A percentile compares a stretch with the other conserved stretches of the same genome.
These are phyloP conservation scores for Neonectria faginata DNA, from an alignment of 2,329 filamentous ascomycete genomes.

Conservation along the genomic window DNA sequence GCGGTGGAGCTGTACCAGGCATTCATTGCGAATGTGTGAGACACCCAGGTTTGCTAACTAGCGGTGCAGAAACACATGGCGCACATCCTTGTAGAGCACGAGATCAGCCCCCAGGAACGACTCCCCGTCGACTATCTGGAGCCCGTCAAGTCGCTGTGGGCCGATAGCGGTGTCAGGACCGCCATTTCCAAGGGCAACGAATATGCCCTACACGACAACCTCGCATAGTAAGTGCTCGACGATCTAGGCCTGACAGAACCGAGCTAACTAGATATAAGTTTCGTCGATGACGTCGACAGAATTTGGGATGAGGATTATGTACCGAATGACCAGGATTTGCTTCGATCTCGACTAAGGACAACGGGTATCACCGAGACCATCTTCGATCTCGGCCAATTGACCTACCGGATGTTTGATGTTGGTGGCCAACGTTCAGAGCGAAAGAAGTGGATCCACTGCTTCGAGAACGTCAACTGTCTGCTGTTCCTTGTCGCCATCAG, in stretches of 20 bases:
- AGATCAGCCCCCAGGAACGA: conserved; percentile 83
- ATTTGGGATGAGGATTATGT: conserved; percentile 83
- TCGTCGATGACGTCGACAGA: conserved; percentile 82
- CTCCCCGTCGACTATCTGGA: conserved; percentile 82
- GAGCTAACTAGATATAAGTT: conserved; percentile 65
- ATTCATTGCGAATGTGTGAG: conserved; percentile 30
- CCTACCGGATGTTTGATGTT: conserved; percentile 97
- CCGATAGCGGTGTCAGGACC: conserved; percentile 82
- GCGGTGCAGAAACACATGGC: conserved; percentile 77
- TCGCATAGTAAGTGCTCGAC: conserved; percentile 79
- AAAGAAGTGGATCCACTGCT: conserved; percentile 98
- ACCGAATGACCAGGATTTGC: conserved; percentile 92
- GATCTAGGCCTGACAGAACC: not conserved
- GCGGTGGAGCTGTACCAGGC: conserved; percentile 10
- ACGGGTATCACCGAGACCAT: conserved; percentile 96
- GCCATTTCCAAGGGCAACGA: conserved; percentile 96
- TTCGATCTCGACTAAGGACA: conserved; percentile 89
- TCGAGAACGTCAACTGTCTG: conserved; percentile 92
- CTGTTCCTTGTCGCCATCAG: conserved; percentile 95
- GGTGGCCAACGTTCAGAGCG: conserved; percentile 92
- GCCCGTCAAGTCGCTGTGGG: conserved; percentile 88
- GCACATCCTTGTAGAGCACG: conserved; percentile 80
- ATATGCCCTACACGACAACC: conserved; percentile 94
- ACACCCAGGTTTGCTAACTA: conserved; percentile 52
- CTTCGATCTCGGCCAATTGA: conserved; percentile 91